Conservation (phyloP, 1,284 basidiomycete species). For the Boletellus sp. region DNA sequence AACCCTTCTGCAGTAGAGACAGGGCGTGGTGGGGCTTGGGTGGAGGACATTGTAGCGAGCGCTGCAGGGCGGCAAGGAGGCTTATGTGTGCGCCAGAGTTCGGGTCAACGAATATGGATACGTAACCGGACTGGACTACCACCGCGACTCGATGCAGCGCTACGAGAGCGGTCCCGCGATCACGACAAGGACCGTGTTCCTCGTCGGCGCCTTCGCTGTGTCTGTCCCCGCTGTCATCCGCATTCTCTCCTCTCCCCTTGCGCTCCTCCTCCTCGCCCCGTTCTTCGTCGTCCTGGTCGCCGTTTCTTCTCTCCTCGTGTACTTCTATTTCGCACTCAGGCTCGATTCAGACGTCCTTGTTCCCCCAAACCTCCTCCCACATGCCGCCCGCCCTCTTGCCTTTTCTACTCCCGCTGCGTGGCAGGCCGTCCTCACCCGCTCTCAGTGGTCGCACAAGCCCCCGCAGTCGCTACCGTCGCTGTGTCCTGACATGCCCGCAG, state of each 20-base stretch:
- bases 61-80: background rate
- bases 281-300: constrained; percentile 49
- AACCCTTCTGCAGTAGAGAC: constrained; percentile 77
- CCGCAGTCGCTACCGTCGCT: constrained; percentile 61
- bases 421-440: constrained; percentile 81
- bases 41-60: constrained; percentile 19
- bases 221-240: constrained; percentile 51
- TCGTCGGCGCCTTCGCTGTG: constrained; percentile 52
- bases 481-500: constrained; percentile 55
- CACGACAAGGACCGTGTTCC: constrained; percentile 47
- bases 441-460: constrained; percentile 75
- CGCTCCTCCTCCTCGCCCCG: constrained; percentile 61
- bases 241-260: constrained; percentile 59
- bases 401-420: constrained; percentile 90
- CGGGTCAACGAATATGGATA: background rate
- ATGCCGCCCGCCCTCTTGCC: constrained; percentile 64
- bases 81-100: constrained; percentile 3
- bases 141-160: background rate
- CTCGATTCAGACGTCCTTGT: constrained; percentile 46
- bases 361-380: constrained; percentile 37
- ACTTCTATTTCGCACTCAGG: constrained; percentile 53
- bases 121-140: background rate
- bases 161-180: constrained; percentile 28
- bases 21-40: constrained; percentile 22
- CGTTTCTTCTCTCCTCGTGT: constrained; percentile 48